Percentiles rank a stretch among this genome's conserved stretches.
Evolutionary conservation across 805 yeast genomes (phyloP).

Genomic region (Wickerhamomyces bisporus): DNA sequence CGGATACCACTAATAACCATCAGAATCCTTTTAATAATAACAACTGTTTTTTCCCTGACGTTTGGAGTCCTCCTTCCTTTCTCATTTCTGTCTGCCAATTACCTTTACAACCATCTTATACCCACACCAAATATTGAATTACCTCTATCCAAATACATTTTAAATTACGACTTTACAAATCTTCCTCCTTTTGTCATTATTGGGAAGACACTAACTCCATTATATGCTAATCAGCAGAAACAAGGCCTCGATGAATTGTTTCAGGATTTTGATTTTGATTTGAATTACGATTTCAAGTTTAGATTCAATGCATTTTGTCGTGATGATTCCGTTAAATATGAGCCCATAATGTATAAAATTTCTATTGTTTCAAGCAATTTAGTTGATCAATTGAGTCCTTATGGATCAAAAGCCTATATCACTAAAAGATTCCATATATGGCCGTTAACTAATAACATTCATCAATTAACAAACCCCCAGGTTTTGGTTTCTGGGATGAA

Average conservation of each 20-base stretch:
- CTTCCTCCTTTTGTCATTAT: slow-evolving; percentile 19
- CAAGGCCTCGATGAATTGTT: slow-evolving; percentile 2
- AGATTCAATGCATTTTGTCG: slow-evolving; percentile 12
- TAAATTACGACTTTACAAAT: slow-evolving; percentile 18
- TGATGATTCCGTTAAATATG: slow-evolving; percentile 1
- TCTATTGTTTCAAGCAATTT: slow-evolving; percentile 16
- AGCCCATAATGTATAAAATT: slow-evolving; percentile 20
- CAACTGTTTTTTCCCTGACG: slow-evolving; percentile 11
- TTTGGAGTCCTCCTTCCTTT: slow-evolving; percentile 16
- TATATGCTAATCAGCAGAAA: slow-evolving; percentile 18
- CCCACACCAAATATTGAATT: slow-evolving; percentile 19
- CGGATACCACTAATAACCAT: slow-evolving; percentile 21
- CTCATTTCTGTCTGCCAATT: slow-evolving; percentile 21
- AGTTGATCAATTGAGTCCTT: slow-evolving; percentile 11
- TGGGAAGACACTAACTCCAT: slow-evolving; percentile 9
- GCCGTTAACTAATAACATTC: slow-evolving; percentile 22
- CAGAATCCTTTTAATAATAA: slow-evolving; percentile 14
- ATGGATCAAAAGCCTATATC: slow-evolving; percentile 11
- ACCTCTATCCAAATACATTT: slow-evolving; percentile 15
- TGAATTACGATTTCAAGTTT: slow-evolving; percentile 18
- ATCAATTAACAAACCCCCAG: slow-evolving; percentile 14
- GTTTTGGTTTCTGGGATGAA: slow-evolving; percentile 18
- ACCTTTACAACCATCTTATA: slow-evolving; percentile 19
- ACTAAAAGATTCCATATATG: slow-evolving; percentile 15
- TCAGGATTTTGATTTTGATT: slow-evolving; percentile 7